phyloP scores from a whole-genome alignment of 2,329 filamentous ascomycete species.

The Ophiostoma angusticollis region DNA sequence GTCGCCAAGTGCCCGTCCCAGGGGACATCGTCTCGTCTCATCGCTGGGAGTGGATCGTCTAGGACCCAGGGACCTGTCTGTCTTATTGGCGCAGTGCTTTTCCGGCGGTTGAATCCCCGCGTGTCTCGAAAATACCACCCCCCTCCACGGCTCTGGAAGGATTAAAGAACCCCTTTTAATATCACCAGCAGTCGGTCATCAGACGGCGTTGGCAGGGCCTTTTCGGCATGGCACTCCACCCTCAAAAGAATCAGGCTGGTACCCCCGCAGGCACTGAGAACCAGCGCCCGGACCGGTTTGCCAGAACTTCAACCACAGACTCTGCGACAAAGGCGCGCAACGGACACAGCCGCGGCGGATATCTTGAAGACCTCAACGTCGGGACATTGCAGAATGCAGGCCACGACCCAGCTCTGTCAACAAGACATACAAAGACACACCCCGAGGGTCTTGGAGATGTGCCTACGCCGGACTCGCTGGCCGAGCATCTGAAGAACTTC shows the following conservation, averaged over 20 bases:
- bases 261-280: slow-evolving; percentile 3
- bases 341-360: not conserved
- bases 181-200: too few species aligned
- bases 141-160: not conserved
- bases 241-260: not conserved
- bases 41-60: not conserved
- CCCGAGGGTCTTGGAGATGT: too few species aligned
- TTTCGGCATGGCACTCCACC: slow-evolving; percentile 5
- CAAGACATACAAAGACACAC: not conserved
- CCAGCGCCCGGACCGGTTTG: not conserved
- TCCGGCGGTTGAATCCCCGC: not conserved
- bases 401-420: not conserved
- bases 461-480: slow-evolving; percentile 19
- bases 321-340: slow-evolving; percentile 1
- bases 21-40: slow-evolving; percentile 1
- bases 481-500: slow-evolving; percentile 22
- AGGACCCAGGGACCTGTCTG: not conserved
- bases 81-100: slow-evolving; percentile 3
- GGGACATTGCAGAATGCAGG: slow-evolving; percentile 5
- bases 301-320: not conserved
- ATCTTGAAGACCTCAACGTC: slow-evolving; percentile 7
- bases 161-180: slow-evolving; percentile 3
- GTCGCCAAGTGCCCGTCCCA: not conserved
- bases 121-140: not conserved
- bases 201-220: too few species aligned